A percentile compares a stretch with the other conserved stretches of the same genome.
phyloP scores from a whole-genome alignment of 2,329 filamentous ascomycete genomes.

The Exophiala spinifera region DNA sequence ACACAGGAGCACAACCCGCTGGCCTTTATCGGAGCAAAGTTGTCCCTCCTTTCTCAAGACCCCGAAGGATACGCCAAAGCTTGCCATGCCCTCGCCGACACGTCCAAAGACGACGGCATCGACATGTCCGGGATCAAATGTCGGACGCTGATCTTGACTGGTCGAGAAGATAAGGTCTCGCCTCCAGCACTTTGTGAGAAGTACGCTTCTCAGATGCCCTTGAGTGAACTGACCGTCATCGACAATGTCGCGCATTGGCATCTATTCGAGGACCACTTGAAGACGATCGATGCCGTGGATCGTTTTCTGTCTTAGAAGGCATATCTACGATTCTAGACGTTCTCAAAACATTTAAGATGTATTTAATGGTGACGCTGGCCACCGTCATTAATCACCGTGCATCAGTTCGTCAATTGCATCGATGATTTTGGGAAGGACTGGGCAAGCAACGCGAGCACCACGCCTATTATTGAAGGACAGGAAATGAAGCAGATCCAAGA shows the following conservation, averaged over 20 bases:
- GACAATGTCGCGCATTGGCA: slow-evolving; percentile 49
- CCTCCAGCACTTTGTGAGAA: slow-evolving; percentile 35
- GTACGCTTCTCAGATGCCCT: slow-evolving; percentile 35
- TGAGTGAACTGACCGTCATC: slow-evolving; percentile 5
- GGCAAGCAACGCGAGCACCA: no score
- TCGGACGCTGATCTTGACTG: slow-evolving; percentile 43
- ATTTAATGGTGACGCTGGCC: no score
- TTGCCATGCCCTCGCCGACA: slow-evolving; percentile 49
- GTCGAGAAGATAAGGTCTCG: slow-evolving; percentile 47
- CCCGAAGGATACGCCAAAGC: slow-evolving; percentile 56
- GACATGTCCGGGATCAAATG: slow-evolving; percentile 28
- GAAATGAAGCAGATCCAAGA: no score
- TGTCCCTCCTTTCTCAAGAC: slow-evolving; percentile 48
- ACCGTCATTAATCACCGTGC: no score
- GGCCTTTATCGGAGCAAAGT: slow-evolving; percentile 41
- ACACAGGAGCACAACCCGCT: slow-evolving; percentile 40
- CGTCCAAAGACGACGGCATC: slow-evolving; percentile 33
- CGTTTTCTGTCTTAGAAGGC: no score
- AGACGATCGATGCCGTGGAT: no score
- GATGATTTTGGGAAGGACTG: no score
- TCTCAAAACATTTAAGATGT: no score
- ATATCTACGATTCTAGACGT: no score
- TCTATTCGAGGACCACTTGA: slow-evolving; percentile 44
- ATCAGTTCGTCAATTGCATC: no score
- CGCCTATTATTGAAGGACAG: no score